Conservation (phyloP, 2,329 filamentous ascomycete species). For the Emmonsiellopsis sp. region DNA sequence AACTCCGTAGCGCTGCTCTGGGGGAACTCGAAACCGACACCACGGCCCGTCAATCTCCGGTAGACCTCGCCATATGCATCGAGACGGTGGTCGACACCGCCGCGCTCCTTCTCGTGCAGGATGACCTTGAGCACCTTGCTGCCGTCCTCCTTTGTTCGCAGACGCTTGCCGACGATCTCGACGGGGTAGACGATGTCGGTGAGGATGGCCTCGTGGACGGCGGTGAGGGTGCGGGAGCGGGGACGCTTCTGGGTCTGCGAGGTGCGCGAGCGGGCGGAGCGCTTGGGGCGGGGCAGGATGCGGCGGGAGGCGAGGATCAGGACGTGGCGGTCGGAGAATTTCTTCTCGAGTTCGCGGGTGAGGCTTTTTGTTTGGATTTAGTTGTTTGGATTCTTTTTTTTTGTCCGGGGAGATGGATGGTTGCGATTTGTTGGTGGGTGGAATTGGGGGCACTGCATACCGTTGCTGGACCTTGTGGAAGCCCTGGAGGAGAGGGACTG, state of each 20-base stretch:
- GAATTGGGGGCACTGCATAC: constrained; percentile 51
- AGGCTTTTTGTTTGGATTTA: constrained; percentile 49
- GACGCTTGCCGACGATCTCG: constrained; percentile 98
- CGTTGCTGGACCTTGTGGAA: constrained; percentile 99
- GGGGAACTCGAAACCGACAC: constrained; percentile 97
- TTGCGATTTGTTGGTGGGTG: background rate
- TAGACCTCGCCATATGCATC: constrained; percentile 99
- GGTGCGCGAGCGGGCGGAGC: constrained; percentile 92
- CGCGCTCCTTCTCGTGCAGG: constrained; percentile 99
- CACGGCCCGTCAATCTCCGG: constrained; percentile 92
- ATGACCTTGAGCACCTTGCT: constrained; percentile 98
- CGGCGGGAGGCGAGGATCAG: constrained; percentile 97
- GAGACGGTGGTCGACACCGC: constrained; percentile 97
- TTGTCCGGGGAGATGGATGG: background rate
- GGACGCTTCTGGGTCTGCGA: constrained; percentile 98
- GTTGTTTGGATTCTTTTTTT: background rate
- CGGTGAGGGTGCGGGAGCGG: constrained; percentile 92
- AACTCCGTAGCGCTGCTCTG: constrained; percentile 70
- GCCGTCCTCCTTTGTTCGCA: constrained; percentile 98
- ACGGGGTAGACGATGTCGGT: constrained; percentile 98
- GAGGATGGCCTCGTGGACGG: constrained; percentile 98
- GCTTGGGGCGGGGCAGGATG: constrained; percentile 97
- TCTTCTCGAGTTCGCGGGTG: constrained; percentile 99
- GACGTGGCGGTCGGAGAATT: constrained; percentile 99
- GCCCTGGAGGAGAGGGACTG: constrained; percentile 92